Evolutionary conservation across 1,284 basidiomycete species (phyloP).

Genomic region (Austroboletus niveus): DNA sequence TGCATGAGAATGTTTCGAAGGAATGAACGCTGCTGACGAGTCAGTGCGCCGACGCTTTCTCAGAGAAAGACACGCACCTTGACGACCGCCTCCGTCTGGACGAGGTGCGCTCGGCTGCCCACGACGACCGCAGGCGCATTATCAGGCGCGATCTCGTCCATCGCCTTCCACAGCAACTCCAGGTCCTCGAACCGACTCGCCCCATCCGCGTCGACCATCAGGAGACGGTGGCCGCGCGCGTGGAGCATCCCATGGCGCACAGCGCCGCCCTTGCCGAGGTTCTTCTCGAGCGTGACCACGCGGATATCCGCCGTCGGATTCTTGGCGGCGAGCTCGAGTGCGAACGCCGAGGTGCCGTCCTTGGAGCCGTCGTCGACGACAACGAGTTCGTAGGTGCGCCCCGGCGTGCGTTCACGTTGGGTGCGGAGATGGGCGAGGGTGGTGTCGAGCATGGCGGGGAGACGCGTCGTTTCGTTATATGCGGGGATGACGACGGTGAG

Average conservation of each 20-base stretch:
- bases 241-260: conserved; percentile 89
- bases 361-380: conserved; percentile 88
- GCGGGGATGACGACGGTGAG: conserved; percentile 86
- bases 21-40: conserved; percentile 64
- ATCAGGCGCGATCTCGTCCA: conserved; percentile 58
- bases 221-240: conserved; percentile 70
- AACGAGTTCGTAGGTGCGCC: conserved; percentile 69
- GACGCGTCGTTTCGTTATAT: conserved; percentile 81
- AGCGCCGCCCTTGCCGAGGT: conserved; percentile 90
- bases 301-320: conserved; percentile 61
- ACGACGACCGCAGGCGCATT: conserved; percentile 68
- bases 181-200: conserved; percentile 86
- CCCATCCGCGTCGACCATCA: conserved; percentile 94
- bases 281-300: conserved; percentile 75
- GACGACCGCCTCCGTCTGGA: conserved; percentile 90
- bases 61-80: conserved; percentile 54
- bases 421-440: conserved; percentile 60
- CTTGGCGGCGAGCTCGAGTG: conserved; percentile 61
- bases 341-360: conserved; percentile 70
- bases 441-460: conserved; percentile 80
- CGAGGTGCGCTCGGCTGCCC: conserved; percentile 89
- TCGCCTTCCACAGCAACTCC: conserved; percentile 66
- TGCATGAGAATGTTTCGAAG: conserved; percentile 93
- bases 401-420: neutral
- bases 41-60: neutral